Evolutionary conservation across 345 rosid genomes (phyloP).

Genomic region (Eucalyptus globulus): DNA sequence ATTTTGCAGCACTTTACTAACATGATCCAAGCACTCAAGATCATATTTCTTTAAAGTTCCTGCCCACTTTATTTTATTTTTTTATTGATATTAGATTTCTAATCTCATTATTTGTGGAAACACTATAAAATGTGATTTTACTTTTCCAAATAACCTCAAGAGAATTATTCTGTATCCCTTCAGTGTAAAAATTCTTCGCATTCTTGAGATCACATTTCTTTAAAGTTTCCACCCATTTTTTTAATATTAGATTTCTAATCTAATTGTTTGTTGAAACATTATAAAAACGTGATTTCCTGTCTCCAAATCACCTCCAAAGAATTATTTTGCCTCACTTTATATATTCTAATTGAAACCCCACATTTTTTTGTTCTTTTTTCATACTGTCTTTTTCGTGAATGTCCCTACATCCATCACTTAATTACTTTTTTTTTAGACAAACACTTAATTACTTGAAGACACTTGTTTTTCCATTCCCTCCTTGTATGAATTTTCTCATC

Average conservation of each 20-base stretch:
- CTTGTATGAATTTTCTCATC: neutral
- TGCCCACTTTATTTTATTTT: neutral
- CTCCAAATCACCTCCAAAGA: neutral
- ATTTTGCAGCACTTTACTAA: neutral
- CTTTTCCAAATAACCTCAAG: too few species aligned
- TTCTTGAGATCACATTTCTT: too few species aligned
- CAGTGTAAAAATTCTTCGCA: too few species aligned
- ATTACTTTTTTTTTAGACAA: too few species aligned
- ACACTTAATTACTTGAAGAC: neutral
- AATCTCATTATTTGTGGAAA: neutral
- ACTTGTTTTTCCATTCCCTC: neutral
- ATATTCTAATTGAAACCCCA: neutral
- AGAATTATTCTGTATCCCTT: too few species aligned
- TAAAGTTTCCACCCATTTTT: too few species aligned
- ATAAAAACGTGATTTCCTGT: neutral
- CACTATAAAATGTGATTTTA: too few species aligned
- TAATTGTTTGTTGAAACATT: neutral
- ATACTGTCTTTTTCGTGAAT: neutral
- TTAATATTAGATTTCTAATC: too few species aligned
- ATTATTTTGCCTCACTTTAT: neutral
- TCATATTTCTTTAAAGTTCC: neutral
- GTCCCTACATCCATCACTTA: neutral
- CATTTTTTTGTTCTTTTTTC: neutral
- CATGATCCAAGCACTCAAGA: neutral
- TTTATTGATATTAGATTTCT: neutral